These are phyloP conservation scores for Diaporthe sp. DNA, from an alignment of 2,329 filamentous ascomycete species.

Conservation along the genomic window DNA sequence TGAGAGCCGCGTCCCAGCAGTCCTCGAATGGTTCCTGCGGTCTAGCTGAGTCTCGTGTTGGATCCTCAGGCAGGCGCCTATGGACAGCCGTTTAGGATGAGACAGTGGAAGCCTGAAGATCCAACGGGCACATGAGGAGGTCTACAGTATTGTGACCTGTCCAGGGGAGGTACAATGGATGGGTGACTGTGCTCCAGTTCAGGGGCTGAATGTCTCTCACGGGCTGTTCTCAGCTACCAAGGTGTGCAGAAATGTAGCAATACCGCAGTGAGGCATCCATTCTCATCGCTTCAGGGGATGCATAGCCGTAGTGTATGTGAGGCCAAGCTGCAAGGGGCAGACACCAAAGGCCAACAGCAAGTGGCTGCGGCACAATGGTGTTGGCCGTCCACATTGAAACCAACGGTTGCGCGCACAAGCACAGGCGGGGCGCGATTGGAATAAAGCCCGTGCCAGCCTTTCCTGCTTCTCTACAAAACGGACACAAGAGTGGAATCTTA, in stretches of 20 bases:
- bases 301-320: background rate
- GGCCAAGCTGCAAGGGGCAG: background rate
- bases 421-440: background rate
- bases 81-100: background rate
- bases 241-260: background rate
- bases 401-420: background rate
- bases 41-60: background rate
- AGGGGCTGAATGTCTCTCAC: background rate
- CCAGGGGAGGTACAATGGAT: background rate
- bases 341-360: background rate
- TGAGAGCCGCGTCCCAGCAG: background rate
- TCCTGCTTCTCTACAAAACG: background rate
- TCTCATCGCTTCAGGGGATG: background rate
- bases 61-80: background rate
- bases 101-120: background rate
- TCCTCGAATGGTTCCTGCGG: too few species aligned
- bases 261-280: background rate
- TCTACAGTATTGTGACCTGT: background rate
- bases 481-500: too few species aligned
- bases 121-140: background rate
- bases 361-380: background rate
- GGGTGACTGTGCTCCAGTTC: background rate
- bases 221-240: background rate
- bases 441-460: background rate
- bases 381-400: background rate